Conservation (phyloP, 2,329 filamentous ascomycete species). For the Ophiostoma ulmi region DNA sequence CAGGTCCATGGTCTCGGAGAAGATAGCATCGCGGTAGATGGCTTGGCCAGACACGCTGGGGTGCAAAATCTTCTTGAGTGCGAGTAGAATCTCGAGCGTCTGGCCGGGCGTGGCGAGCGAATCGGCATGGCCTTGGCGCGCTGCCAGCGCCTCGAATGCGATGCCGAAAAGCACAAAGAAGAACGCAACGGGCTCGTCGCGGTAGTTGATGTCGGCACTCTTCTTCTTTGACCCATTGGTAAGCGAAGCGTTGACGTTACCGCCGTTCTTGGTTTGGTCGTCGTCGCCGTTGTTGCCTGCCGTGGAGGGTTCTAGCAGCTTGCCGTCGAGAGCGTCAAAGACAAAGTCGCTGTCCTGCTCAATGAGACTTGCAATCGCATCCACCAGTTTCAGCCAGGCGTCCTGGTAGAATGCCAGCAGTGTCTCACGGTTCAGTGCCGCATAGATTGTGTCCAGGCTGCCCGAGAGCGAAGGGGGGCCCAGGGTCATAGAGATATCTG, state of each 20-base stretch:
- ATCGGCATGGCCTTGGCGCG: conserved; percentile 62
- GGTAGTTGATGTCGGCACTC: conserved; percentile 81
- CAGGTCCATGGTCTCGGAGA: conserved; percentile 94
- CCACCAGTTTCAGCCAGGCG: conserved; percentile 91
- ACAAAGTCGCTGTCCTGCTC: conserved; percentile 98
- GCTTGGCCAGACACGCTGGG: conserved; percentile 93
- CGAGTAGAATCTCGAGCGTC: conserved; percentile 75
- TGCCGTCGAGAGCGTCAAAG: conserved; percentile 92
- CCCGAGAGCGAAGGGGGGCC: conserved; percentile 76
- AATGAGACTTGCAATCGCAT: conserved; percentile 94
- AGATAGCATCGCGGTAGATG: conserved; percentile 92
- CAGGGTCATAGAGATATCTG: conserved; percentile 88
- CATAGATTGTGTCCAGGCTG: conserved; percentile 89
- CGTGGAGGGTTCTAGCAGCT: conserved; percentile 45
- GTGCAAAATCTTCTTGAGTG: conserved; percentile 88
- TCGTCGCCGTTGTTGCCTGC: not conserved
- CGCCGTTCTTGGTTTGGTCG: not conserved
- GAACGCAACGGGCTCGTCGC: conserved; percentile 95
- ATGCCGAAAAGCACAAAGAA: conserved; percentile 98
- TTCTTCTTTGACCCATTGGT: conserved; percentile 42
- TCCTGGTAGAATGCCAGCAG: conserved; percentile 94
- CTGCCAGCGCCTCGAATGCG: conserved; percentile 90
- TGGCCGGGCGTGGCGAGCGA: conserved; percentile 69
- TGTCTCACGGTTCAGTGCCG: conserved; percentile 89
- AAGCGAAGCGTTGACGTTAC: not conserved